Percentiles rank a stretch among this genome's conserved stretches.
These are phyloP conservation scores for Erythrophleum ivorense DNA, from an alignment of 331 rosid species.

Conservation along the genomic window DNA sequence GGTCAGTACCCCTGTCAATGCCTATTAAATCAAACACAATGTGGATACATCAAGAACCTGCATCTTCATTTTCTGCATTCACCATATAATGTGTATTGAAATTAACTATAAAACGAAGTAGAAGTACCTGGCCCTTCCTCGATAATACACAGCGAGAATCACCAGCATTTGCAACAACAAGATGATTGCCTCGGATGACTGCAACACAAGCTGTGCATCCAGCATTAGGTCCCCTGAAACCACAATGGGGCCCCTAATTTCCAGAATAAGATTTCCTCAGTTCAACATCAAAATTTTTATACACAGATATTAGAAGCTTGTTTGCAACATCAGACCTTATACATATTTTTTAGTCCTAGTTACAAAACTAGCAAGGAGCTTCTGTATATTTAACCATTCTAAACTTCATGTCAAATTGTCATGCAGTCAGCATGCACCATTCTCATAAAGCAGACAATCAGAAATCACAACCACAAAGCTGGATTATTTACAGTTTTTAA, in stretches of 20 bases:
- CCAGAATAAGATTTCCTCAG: conserved; percentile 48
- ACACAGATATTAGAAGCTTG: conserved; percentile 4
- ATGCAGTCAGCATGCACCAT: conserved; percentile 10
- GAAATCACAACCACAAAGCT: conserved; percentile 1
- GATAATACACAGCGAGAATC: conserved; percentile 94
- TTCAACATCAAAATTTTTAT: conserved; percentile 33
- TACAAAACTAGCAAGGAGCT: conserved; percentile 30
- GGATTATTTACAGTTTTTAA: conserved; percentile 18
- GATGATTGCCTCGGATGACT: conserved; percentile 63
- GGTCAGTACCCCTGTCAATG: not conserved
- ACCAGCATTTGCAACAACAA: conserved; percentile 95
- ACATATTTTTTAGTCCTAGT: conserved; percentile 17
- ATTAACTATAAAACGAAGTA: conserved; percentile 17
- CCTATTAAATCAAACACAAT: not conserved
- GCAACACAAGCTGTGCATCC: conserved; percentile 99
- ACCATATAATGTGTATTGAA: conserved; percentile 26
- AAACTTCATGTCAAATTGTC: conserved; percentile 1
- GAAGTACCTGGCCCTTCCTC: conserved; percentile 88
- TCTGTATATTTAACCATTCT: conserved; percentile 6
- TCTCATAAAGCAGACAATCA: conserved; percentile 8
- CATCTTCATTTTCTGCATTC: conserved; percentile 14
- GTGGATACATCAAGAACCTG: not conserved
- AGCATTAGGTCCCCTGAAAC: conserved; percentile 80
- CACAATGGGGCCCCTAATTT: conserved; percentile 94
- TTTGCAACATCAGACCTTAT: conserved; percentile 20